Percentiles rank a stretch among this genome's conserved stretches.
phyloP scores from a whole-genome alignment of 2,329 filamentous ascomycete genomes.

The Allantophomopsis cytisporea region DNA sequence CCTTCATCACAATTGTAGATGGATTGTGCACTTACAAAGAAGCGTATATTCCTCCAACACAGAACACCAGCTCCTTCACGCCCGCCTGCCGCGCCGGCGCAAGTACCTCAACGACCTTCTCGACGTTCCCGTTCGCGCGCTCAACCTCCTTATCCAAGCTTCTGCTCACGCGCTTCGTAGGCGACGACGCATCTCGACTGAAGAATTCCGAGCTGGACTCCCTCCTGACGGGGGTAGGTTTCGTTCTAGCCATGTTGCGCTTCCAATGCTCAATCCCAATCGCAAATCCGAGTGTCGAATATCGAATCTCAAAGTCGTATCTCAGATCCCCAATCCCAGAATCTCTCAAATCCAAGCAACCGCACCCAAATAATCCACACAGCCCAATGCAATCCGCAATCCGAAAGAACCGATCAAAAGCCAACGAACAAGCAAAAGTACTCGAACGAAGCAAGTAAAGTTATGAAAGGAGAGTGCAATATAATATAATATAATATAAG shows the following conservation, averaged over 20 bases:
- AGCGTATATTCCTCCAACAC: slow-evolving; percentile 90
- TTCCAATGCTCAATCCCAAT: too few species aligned
- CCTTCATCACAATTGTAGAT: not conserved
- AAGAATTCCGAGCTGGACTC: slow-evolving; percentile 55
- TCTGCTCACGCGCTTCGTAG: slow-evolving; percentile 17
- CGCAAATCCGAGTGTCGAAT: too few species aligned
- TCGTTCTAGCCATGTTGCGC: slow-evolving; percentile 51
- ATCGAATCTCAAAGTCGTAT: too few species aligned
- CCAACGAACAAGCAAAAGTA: too few species aligned
- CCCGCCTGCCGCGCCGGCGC: slow-evolving; percentile 36
- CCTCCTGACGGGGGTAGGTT: slow-evolving; percentile 51
- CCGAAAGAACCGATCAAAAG: too few species aligned
- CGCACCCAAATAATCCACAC: too few species aligned
- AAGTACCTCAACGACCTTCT: slow-evolving; percentile 12
- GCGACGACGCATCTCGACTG: slow-evolving; percentile 26
- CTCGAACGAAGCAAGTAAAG: too few species aligned
- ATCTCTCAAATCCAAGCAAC: too few species aligned
- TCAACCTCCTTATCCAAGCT: slow-evolving; percentile 8
- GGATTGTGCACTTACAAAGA: slow-evolving; percentile 58
- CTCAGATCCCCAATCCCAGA: too few species aligned
- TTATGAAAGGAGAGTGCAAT: too few species aligned
- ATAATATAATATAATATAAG: too few species aligned
- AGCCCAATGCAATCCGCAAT: too few species aligned
- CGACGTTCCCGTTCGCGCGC: slow-evolving; percentile 12
- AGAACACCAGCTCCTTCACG: slow-evolving; percentile 64